phyloP scores from a whole-genome alignment of 139 green algal species.

The Bryopsis sp. region DNA sequence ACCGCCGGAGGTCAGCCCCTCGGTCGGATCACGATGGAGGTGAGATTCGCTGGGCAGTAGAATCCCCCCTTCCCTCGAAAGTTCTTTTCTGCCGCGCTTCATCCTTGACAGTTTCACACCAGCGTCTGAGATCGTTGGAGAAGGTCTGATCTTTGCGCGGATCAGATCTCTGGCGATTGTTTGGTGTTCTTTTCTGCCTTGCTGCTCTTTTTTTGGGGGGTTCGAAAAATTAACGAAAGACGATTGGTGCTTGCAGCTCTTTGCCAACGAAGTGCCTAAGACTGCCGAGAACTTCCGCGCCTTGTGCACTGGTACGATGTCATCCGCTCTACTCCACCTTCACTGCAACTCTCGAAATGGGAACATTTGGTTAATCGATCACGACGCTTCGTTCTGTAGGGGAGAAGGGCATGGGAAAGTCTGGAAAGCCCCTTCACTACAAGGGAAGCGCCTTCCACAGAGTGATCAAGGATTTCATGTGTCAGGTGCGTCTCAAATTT shows the following conservation, averaged over 20 bases:
- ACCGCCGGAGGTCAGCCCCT: conserved; percentile 53
- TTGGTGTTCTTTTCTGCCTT: too few relatives aligned
- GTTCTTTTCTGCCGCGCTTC: background rate
- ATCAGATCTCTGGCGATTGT: too few relatives aligned
- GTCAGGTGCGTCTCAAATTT: conserved; percentile 16
- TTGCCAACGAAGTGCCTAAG: conserved; percentile 67
- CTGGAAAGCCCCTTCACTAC: conserved; percentile 83
- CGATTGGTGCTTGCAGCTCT: conserved; percentile 40
- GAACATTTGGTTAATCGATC: background rate
- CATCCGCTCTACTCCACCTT: conserved; percentile 11
- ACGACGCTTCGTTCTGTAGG: conserved; percentile 28
- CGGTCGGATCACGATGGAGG: conserved; percentile 72
- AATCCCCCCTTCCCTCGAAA: background rate
- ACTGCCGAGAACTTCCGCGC: conserved; percentile 86
- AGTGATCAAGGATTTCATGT: conserved; percentile 83
- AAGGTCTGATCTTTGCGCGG: too few relatives aligned
- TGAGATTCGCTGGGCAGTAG: too few relatives aligned
- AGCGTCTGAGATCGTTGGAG: too few relatives aligned
- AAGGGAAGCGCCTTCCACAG: conserved; percentile 62
- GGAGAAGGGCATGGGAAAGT: conserved; percentile 65
- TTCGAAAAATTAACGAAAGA: background rate
- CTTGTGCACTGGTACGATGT: conserved; percentile 45
- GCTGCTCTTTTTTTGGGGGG: background rate
- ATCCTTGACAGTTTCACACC: background rate
- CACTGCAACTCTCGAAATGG: background rate